Base-by-base conservation (phyloP, 2,329 filamentous ascomycete genomes). In the Aaosphaeria pasadenensis region DNA sequence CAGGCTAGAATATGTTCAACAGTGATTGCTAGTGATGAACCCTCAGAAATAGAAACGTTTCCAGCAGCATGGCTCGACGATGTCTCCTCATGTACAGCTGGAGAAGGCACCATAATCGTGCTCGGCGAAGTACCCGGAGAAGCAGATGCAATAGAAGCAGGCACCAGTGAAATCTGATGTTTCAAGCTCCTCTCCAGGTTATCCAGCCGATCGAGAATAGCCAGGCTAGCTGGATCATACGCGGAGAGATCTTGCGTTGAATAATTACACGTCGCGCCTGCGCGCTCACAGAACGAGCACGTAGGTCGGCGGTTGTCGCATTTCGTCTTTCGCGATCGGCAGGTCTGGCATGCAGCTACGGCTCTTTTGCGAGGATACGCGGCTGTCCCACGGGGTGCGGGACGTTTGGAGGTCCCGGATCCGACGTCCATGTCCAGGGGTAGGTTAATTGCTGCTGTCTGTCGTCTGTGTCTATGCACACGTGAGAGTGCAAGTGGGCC, bases 281-380 rank as follows among this genome's bases (percentile, higher is more conserved):
- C 42, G 28, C 35, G 39, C 5, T 39, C 40, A 39, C 53, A 55
- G 39, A 55, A 55, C 3, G 50, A 49, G 13, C 53, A 55, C 6
- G 48, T 31, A 1, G 53, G 53, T 9, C 42, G 33, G 6, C n/a
- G 43, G 31, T 55, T 55, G 46, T 55, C 53, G 47, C 53, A 55
- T 48, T 53, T 55, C 6, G 50, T 53, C 29, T 42, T 46, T 28
- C 53, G 43, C 32, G 47, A 30, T 1, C 53, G 50, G 43, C 53
- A 55, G n/a, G 42, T 38, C 33, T 55, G 47, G 33, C 53, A 55
- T n/a, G 53, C 53, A 3, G 45, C 43, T 5, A 55, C 50, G 7
- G 53, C 53, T 33, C 53, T 24, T 44, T 53, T 55, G 35, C 53
- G 53, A 11, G 47, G 44, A 30, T 55, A 55, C 4, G 53, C 39